These are phyloP conservation scores for Cryptosporidium sp. DNA, from an alignment of 169 alveolate genomes.

Conservation along the genomic window DNA sequence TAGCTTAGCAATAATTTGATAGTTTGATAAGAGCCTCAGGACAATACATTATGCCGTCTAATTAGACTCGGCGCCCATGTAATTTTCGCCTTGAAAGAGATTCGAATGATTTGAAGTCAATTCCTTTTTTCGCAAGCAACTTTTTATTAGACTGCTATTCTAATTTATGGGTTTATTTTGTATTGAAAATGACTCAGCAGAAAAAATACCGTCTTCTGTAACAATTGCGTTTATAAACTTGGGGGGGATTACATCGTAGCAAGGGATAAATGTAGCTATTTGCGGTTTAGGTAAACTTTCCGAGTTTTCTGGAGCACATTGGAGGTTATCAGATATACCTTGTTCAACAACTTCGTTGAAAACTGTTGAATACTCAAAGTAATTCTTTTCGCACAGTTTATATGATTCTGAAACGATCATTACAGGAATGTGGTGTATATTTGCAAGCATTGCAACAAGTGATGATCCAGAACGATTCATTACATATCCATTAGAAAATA, in stretches of 20 bases:
- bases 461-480: conserved; percentile 73
- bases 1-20: background rate
- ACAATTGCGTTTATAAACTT: conserved; percentile 54
- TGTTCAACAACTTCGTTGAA: conserved; percentile 60
- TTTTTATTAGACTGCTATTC: background rate
- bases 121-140: background rate
- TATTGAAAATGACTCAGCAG: conserved; percentile 19
- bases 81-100: background rate
- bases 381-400: conserved; percentile 57
- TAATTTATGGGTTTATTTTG: background rate
- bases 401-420: conserved; percentile 67
- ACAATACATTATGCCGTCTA: conserved; percentile 5
- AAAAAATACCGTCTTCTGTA: conserved; percentile 67
- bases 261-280: conserved; percentile 15
- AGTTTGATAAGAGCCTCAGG: background rate
- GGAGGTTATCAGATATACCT: background rate
- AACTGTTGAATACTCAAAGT: conserved; percentile 47
- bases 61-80: background rate
- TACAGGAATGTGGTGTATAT: conserved; percentile 43
- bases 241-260: conserved; percentile 69
- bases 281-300: background rate
- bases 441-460: conserved; percentile 59
- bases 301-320: too few relatives aligned
- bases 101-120: background rate
- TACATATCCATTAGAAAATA: conserved; percentile 67